These are phyloP conservation scores for Echinochloa phyllopogon DNA, from an alignment of 176 grass and related monocot genomes.

Conservation along the genomic window DNA sequence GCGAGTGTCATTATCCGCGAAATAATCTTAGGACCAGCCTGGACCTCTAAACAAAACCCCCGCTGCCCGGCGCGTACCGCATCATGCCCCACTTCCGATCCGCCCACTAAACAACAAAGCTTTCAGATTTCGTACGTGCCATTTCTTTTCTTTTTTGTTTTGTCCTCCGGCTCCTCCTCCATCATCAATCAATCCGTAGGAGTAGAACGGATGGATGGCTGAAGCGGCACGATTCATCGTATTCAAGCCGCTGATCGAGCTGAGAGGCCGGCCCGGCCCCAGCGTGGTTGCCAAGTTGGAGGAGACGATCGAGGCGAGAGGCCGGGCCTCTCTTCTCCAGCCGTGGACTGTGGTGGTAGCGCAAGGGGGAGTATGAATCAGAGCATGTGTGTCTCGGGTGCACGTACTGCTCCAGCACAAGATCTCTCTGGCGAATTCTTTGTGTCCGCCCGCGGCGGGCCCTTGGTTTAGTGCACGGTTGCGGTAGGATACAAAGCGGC, in stretches of 20 bases:
- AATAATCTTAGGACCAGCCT: slow-evolving; percentile 44
- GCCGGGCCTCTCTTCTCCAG: too few species aligned
- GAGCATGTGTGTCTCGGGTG: slow-evolving; percentile 30
- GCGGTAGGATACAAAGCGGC: slow-evolving; percentile 27
- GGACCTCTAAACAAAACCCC: background rate
- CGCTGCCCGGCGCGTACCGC: background rate
- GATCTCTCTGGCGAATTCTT: slow-evolving; percentile 46
- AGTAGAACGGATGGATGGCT: background rate
- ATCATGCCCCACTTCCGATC: too few species aligned
- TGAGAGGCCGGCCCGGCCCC: slow-evolving; percentile 10
- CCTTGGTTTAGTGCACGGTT: slow-evolving; percentile 21
- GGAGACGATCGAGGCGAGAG: background rate
- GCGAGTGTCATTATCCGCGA: slow-evolving; percentile 14
- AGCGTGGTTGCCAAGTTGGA: slow-evolving; percentile 12
- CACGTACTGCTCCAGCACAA: slow-evolving; percentile 37
- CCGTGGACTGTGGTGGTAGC: too few species aligned
- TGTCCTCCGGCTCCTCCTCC: background rate
- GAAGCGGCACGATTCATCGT: slow-evolving; percentile 26
- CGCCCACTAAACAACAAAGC: slow-evolving; percentile 28
- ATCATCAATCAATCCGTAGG: too few species aligned
- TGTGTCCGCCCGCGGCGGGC: slow-evolving; percentile 16
- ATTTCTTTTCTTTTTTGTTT: background rate
- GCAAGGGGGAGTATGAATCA: too few species aligned
- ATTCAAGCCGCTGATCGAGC: background rate
- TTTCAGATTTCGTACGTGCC: background rate